Evolutionary conservation across 768 basidiomycete species (phyloP).

Genomic region (Cystoderma amianthinum): DNA sequence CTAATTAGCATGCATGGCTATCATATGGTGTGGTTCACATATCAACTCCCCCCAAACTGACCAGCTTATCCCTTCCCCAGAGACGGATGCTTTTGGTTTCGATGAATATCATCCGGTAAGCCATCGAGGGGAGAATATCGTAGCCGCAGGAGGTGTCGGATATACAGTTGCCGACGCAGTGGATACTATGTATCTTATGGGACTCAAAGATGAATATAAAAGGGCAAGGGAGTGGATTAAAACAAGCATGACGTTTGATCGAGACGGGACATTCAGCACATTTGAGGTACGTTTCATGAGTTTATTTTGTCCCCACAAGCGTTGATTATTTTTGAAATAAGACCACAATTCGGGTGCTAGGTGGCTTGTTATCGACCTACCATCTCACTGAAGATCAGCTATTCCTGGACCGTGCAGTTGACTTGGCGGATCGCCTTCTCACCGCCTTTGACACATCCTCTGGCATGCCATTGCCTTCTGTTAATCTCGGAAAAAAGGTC

Average conservation of each 20-base stretch:
- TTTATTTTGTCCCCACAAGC: slow-evolving; percentile 38
- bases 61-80: slow-evolving; percentile 23
- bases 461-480: slow-evolving; percentile 55
- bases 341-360: slow-evolving; percentile 78
- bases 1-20: slow-evolving; percentile 56
- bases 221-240: slow-evolving; percentile 64
- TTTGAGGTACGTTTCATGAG: slow-evolving; percentile 50
- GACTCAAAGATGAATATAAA: slow-evolving; percentile 58
- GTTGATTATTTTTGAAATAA: slow-evolving; percentile 23
- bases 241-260: slow-evolving; percentile 52
- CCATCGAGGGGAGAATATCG: slow-evolving; percentile 57
- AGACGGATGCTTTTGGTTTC: slow-evolving; percentile 69
- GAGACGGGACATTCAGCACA: slow-evolving; percentile 62
- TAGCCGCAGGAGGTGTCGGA: slow-evolving; percentile 59
- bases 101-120: slow-evolving; percentile 78
- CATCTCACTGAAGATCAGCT: slow-evolving; percentile 53
- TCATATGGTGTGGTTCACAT: slow-evolving; percentile 51
- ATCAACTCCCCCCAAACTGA: not conserved
- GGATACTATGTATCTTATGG: slow-evolving; percentile 72
- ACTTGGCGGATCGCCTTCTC: slow-evolving; percentile 63
- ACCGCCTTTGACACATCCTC: slow-evolving; percentile 60
- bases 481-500: slow-evolving; percentile 46
- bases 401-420: slow-evolving; percentile 54
- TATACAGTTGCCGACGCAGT: slow-evolving; percentile 77
- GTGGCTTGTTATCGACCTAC: slow-evolving; percentile 69